Evolutionary conservation across 768 basidiomycete species (phyloP), one percentile per base, ranked within the genome.

Genomic region (Naematelia aurantialba): DNA sequence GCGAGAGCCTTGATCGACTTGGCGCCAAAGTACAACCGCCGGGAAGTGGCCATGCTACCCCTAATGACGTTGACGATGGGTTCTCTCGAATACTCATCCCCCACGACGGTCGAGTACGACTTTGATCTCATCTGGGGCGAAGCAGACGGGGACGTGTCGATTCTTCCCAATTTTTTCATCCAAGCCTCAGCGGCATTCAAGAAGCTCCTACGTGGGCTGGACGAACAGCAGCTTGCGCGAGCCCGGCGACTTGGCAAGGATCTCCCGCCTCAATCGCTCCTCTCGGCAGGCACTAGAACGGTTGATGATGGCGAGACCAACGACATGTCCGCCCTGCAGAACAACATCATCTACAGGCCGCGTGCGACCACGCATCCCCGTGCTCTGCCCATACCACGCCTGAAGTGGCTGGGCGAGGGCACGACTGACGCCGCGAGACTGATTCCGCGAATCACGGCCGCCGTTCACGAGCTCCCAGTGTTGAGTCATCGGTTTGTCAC

Each of bases 401-500:
- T 75, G 17, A 60, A 64, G 56, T 58, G 65, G 34, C 49, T 75
- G 17, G 74, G 76, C 0, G 65, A 70, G 30, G 60, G 53, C 3
- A 71, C 72, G 21, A 58, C 56, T 8, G 67, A 70, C 29, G 67
- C 61, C n/a, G 61, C 63, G 49, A 56, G 58, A 49, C 45, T 68
- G 55, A 29, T 74, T 25, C 72, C 72, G 14, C 54, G 42, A 17
- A 59, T 70, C 45, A 59, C 67, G 26, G 48, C 60, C 34, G 60
- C 59, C 14, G 56, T 63, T 4, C 52, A 56, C 10, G 59, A 68
- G 30, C 46, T 69, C 14, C 74, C 76, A 0, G 47, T 58, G 5
- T 48, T 69, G 48, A 69, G 69, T 45, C 74, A 75, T 62, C 67
- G 69, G 25, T 68, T 74, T 53, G 67, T 72, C 2, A 70, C 68